Conservation (phyloP, 1,139 yeast species). For the Geotrichum carabidarum region DNA sequence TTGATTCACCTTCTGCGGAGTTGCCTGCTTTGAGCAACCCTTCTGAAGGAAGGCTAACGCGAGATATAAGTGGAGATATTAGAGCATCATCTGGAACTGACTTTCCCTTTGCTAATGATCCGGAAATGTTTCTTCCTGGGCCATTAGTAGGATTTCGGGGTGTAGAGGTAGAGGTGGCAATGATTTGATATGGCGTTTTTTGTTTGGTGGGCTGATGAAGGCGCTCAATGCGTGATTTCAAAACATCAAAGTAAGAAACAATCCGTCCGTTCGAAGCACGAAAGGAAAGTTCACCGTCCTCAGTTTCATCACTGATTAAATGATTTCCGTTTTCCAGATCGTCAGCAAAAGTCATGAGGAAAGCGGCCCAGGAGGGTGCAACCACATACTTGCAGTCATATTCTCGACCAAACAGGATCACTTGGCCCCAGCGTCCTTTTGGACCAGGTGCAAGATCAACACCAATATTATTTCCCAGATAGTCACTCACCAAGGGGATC, state of each 20-base stretch:
- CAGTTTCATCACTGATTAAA: conserved; percentile 61
- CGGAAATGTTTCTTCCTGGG: conserved; percentile 19
- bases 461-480: conserved; percentile 84
- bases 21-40: conserved; percentile 3
- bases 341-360: conserved; percentile 70
- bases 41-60: conserved; percentile 10
- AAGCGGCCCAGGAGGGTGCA: conserved; percentile 83
- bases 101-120: conserved; percentile 1
- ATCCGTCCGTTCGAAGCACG: conserved; percentile 48
- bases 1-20: background rate
- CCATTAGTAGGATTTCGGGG: conserved; percentile 1
- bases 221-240: conserved; percentile 45
- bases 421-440: conserved; percentile 73
- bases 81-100: conserved; percentile 11
- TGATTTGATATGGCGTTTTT: too few species aligned
- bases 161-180: background rate
- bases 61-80: conserved; percentile 18
- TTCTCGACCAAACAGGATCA: conserved; percentile 82
- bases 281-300: conserved; percentile 57
- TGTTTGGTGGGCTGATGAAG: conserved; percentile 15
- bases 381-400: conserved; percentile 75
- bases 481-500: conserved; percentile 87
- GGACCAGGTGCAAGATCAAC: conserved; percentile 83
- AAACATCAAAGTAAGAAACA: conserved; percentile 59
- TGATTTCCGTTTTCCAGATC: conserved; percentile 78